Evolutionary conservation across 2,329 filamentous ascomycete genomes (phyloP), one percentile per base, ranked within the genome.

Genomic region (Elsinoe australis): DNA sequence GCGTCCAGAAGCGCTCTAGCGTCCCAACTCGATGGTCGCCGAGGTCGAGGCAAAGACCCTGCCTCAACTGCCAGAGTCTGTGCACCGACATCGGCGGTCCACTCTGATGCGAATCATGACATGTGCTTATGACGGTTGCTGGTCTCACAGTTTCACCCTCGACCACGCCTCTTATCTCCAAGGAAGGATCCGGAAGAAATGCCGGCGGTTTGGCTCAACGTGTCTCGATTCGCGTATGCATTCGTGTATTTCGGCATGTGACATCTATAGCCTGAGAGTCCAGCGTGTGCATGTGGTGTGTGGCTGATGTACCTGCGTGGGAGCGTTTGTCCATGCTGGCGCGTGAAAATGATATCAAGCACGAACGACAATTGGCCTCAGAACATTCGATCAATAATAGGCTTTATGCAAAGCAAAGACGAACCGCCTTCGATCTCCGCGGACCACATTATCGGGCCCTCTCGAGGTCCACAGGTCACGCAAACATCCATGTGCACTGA

Each of bases 401-500:
- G 17, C 39, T 44, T 44, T 12, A 44, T 44, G 39, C 39, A 15
- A 29, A 44, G 39, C n/a, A 17, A 31, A 28, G 38, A 28, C 21
- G 38, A 42, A 17, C 26, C 17, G 17, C 39, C 17, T 24, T 21
- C 39, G 14, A 29, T 44, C 17, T 44, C 39, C 39, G 39, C 39
- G 22, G 39, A 44, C 39, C 39, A 44, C 14, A 44, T 8, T 7
- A 28, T 31, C 26, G 39, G 39, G 39, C 26, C 38, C 39, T 15
- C 39, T 31, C 39, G 39, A 21, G 39, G 39, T 44, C 22, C 15
- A 44, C 14, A 21, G 39, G 39, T 44, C 14, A 44, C 39, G 39
- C 39, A 44, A 44, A 44, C 39, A 44, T 44, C 39, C 39, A 32
- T 32, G 24, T 44, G 24, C 39, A 18, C 39, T n/a, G 12, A 31